These are phyloP conservation scores for Arachis stenosperma DNA, from an alignment of 306 rosid species.

Conservation along the genomic window DNA sequence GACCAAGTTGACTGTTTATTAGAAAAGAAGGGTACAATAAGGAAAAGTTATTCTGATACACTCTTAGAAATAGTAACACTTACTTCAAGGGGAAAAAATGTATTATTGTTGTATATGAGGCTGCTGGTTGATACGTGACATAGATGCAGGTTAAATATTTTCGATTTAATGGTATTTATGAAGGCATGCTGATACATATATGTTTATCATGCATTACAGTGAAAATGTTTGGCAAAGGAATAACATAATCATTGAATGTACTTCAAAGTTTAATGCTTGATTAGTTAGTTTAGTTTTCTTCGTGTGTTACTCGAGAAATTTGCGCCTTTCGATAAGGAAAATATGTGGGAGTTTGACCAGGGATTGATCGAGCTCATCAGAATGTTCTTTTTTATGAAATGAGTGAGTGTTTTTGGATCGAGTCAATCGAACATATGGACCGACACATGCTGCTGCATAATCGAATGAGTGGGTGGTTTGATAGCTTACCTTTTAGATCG, in stretches of 20 bases:
- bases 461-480: no score
- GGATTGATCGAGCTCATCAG: no score
- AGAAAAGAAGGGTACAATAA: slow-evolving; percentile 28
- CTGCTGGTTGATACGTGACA: slow-evolving; percentile 13
- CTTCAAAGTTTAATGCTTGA: background rate
- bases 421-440: no score
- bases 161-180: slow-evolving; percentile 14
- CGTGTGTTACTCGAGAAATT: background rate
- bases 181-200: slow-evolving; percentile 26
- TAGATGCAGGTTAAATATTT: background rate
- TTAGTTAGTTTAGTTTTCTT: background rate
- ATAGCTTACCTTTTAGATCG: no score
- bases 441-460: no score
- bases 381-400: no score
- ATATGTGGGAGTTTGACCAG: no score
- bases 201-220: slow-evolving; percentile 5
- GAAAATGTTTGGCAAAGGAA: background rate
- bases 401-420: no score
- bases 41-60: background rate
- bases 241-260: background rate
- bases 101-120: background rate
- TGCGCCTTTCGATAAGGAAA: no score
- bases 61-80: background rate
- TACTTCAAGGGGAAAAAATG: background rate
- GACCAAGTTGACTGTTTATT: background rate